These are phyloP conservation scores for Fusarium abutilonis DNA, from an alignment of 2,329 filamentous ascomycete genomes.

Conservation along the genomic window DNA sequence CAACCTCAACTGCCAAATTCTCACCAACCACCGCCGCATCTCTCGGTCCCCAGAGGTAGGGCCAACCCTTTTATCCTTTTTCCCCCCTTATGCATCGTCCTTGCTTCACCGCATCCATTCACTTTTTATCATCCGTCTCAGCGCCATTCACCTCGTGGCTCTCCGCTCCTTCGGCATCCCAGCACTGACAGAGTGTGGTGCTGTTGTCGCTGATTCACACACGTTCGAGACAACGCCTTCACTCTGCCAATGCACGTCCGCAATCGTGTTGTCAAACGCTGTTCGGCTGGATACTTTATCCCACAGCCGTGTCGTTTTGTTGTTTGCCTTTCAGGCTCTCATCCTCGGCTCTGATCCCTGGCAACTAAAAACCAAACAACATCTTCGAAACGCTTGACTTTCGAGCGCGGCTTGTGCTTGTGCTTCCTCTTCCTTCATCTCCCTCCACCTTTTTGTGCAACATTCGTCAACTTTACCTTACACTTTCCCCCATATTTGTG, in stretches of 20 bases:
- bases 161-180: slow-evolving; percentile 30
- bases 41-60: slow-evolving; percentile 44
- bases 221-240: slow-evolving; percentile 33
- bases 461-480: slow-evolving; percentile 24
- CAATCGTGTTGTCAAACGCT: slow-evolving; percentile 11
- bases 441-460: slow-evolving; percentile 32
- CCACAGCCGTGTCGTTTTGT: slow-evolving; percentile 1
- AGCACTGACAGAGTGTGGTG: slow-evolving; percentile 33
- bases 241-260: slow-evolving; percentile 13
- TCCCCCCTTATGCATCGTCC: slow-evolving; percentile 25
- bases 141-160: slow-evolving; percentile 17
- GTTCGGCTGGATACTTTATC: slow-evolving; percentile 10
- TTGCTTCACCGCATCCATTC: slow-evolving; percentile 17
- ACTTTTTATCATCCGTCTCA: slow-evolving; percentile 13
- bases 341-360: slow-evolving; percentile 7
- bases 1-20: slow-evolving; percentile 46
- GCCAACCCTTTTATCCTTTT: slow-evolving; percentile 37
- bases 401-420: slow-evolving; percentile 24
- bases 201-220: slow-evolving; percentile 39
- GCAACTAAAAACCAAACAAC: slow-evolving; percentile 21
- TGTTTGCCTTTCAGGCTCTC: slow-evolving; percentile 2
- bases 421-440: slow-evolving; percentile 29
- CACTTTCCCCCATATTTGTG: slow-evolving; percentile 32
- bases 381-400: slow-evolving; percentile 32
- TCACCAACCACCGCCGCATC: slow-evolving; percentile 37